Conservation (phyloP, 495 filamentous ascomycete genomes). For the Lentithecium fluviatile region DNA sequence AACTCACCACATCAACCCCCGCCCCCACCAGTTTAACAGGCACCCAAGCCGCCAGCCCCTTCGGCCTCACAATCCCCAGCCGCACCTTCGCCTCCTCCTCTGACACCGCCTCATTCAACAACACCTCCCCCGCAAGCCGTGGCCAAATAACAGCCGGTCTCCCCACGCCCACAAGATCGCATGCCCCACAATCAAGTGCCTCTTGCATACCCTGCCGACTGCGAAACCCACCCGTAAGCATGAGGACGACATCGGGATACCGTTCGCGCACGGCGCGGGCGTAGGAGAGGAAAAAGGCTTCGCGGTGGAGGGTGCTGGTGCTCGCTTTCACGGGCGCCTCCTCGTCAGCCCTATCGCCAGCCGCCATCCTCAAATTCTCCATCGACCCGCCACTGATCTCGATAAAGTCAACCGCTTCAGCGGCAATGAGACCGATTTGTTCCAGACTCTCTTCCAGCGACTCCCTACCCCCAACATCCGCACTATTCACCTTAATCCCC, state of each 20-base stretch:
- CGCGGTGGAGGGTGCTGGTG: conserved; percentile 50
- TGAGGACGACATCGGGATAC: conserved; percentile 50
- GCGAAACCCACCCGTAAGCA: conserved; percentile 58
- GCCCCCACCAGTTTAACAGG: conserved; percentile 47
- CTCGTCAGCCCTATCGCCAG: conserved; percentile 8
- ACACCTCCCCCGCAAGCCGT: conserved; percentile 47
- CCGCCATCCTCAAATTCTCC: conserved; percentile 48
- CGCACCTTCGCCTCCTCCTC: conserved; percentile 52
- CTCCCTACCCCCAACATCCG: conserved; percentile 50
- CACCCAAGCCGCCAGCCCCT: conserved; percentile 42
- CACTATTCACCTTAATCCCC: conserved; percentile 64
- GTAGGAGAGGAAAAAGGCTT: conserved; percentile 64
- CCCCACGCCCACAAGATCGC: conserved; percentile 59
- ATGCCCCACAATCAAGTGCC: conserved; percentile 53
- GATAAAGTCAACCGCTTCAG: conserved; percentile 60
- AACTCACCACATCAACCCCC: conserved; percentile 43
- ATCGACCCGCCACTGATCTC: conserved; percentile 62
- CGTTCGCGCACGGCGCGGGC: conserved; percentile 48
- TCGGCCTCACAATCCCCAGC: conserved; percentile 43
- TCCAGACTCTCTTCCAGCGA: conserved; percentile 52
- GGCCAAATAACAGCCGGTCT: conserved; percentile 56
- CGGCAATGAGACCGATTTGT: conserved; percentile 53
- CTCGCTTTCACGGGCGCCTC: conserved; percentile 24
- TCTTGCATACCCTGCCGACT: conserved; percentile 54
- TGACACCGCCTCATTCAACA: conserved; percentile 54